Evolutionary conservation across 108 stramenopile genomes (phyloP), one percentile per base, ranked within the genome.

Genomic region (Tribonema minus): DNA sequence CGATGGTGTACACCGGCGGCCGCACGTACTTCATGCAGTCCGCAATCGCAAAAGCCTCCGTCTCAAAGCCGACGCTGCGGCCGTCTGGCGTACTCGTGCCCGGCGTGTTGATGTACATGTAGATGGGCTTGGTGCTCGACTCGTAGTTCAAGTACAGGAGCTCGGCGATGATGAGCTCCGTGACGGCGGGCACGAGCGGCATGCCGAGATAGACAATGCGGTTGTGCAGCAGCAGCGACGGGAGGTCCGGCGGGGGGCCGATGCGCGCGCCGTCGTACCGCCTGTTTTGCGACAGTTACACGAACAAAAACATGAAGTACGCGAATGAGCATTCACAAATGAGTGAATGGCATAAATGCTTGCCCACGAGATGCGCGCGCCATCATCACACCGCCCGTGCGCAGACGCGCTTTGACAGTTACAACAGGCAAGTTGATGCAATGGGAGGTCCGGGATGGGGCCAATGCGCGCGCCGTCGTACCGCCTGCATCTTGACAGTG

Each of bases 131-230:
- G 31, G 85, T 60, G 25, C 87, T 89, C 20, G 87, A 86, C 85
- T 96, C 94, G 76, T 95, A 95, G 75, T 98, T 96, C 30, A 98
- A 87, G 84, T 95, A 96, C 34, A 96, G 85, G 23, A 98, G 88
- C 87, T 81, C 93, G 0, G 95, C 95, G 75, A 96, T 92, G 61
- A 96, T 87, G 37, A 98, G 78, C 87, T 97, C 95, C 40, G 95
- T 96, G 3, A 98, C 95, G 20, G 94, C 92, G 15, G 95, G 92
- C 27, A 98, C 95, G 26, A 98, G 85, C 64, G 95, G 93, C 97
- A 98, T 98, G 64, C 97, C 95, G 75, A 98, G 90, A 92, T 98
- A 98, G 35, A 97, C 93, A 80, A 97, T 97, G 70, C 96, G 92
- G 80, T 96, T 97, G 89, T 95, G 94, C 60, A 97, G 91, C 32